These are phyloP conservation scores for Colletotrichum aenigma DNA, from an alignment of 2,329 filamentous ascomycete genomes.

Conservation along the genomic window DNA sequence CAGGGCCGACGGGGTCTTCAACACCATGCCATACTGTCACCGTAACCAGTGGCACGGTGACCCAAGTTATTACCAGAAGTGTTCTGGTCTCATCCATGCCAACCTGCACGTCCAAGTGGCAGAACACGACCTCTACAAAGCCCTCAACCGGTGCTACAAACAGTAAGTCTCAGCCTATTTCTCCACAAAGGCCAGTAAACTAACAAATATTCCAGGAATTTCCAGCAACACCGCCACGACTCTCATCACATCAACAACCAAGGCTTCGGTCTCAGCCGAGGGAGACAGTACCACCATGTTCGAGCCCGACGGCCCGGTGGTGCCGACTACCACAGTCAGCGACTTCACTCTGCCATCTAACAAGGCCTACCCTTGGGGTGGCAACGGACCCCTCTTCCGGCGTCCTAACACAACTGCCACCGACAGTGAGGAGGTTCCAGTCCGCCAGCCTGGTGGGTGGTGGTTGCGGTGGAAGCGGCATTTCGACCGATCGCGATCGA, in stretches of 20 bases:
- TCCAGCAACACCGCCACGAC: background rate
- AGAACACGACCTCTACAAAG: conserved; percentile 2
- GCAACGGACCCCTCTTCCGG: conserved; percentile 37
- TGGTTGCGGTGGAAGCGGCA: conserved; percentile 7
- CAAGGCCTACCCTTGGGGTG: conserved; percentile 40
- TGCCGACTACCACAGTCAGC: conserved; percentile 9
- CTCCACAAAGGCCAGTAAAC: background rate
- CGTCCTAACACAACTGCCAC: conserved; percentile 33
- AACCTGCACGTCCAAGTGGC: conserved; percentile 1
- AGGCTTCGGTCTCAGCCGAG: background rate
- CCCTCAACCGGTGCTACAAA: background rate
- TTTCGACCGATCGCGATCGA: background rate
- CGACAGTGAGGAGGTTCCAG: background rate
- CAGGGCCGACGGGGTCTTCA: background rate
- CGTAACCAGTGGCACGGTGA: conserved; percentile 13
- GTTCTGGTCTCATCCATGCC: background rate
- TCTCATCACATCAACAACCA: conserved; percentile 12
- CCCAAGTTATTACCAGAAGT: conserved; percentile 12
- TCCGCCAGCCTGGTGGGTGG: background rate
- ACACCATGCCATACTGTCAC: conserved; percentile 14
- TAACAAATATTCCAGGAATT: background rate
- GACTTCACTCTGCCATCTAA: conserved; percentile 28
- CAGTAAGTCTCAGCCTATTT: background rate
- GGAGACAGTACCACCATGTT: background rate
- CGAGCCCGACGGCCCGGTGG: background rate